Conservation (phyloP, 2,329 filamentous ascomycete species). For the Xylaria multiplex region DNA sequence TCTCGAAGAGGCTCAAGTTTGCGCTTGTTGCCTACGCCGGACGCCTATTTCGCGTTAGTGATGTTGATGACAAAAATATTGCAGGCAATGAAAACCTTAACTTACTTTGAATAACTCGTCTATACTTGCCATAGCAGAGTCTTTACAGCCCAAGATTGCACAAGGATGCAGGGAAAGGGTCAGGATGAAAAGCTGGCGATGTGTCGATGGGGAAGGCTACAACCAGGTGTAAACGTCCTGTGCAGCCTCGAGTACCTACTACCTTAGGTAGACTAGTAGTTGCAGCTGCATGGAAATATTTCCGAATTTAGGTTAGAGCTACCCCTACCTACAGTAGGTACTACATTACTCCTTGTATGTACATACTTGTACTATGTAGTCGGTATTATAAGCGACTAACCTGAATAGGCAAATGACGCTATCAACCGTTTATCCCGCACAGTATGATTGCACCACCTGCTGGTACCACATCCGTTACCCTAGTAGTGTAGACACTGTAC, state of each 20-base stretch:
- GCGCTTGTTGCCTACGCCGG: slow-evolving; percentile 66
- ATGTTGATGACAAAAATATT: background rate
- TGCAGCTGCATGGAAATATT: background rate
- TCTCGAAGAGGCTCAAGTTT: slow-evolving; percentile 71
- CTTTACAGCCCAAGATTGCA: background rate
- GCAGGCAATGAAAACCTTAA: background rate
- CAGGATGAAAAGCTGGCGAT: background rate
- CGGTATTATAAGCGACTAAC: no score
- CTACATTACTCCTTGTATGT: no score
- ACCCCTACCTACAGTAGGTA: background rate
- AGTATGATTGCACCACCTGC: background rate
- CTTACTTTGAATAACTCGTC: slow-evolving; percentile 68
- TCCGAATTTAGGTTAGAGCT: background rate
- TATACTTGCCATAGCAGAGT: slow-evolving; percentile 62
- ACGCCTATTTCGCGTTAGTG: slow-evolving; percentile 37
- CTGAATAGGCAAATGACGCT: no score
- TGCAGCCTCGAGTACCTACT: background rate
- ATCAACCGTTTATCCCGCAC: no score
- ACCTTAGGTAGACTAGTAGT: no score
- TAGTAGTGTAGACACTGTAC: no score
- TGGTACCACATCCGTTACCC: no score
- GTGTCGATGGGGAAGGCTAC: slow-evolving; percentile 2
- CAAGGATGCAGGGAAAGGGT: background rate
- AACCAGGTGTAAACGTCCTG: no score
- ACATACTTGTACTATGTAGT: no score